Conservation (phyloP, 2,329 filamentous ascomycete species). For the Aspergillus vadensis region DNA sequence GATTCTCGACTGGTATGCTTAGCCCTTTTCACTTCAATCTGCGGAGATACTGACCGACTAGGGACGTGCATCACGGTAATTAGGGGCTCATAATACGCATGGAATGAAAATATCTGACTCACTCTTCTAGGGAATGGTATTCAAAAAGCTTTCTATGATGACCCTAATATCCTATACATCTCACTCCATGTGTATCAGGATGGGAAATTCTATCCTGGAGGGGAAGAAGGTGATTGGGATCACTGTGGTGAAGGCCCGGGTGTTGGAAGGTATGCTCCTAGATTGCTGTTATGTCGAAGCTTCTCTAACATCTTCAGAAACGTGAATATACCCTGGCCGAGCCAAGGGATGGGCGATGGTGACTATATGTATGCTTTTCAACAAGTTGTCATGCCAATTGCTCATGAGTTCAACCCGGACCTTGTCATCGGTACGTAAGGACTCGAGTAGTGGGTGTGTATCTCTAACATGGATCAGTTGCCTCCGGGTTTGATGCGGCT, state of each 20-base stretch:
- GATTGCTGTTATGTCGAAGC: neutral
- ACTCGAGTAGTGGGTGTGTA: neutral
- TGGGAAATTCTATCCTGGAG: slow-evolving; percentile 79
- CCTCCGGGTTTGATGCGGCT: slow-evolving; percentile 93
- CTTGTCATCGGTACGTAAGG: slow-evolving; percentile 70
- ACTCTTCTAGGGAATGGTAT: slow-evolving; percentile 75
- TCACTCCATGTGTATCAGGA: slow-evolving; percentile 87
- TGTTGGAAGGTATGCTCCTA: slow-evolving; percentile 52
- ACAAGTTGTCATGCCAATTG: slow-evolving; percentile 93
- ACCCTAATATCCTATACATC: slow-evolving; percentile 93
- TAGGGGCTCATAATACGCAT: neutral
- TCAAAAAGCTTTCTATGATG: slow-evolving; percentile 92
- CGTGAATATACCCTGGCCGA: slow-evolving; percentile 70
- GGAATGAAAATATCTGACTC: slow-evolving; percentile 15
- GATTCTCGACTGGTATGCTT: slow-evolving; percentile 86
- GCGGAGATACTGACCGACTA: slow-evolving; percentile 29
- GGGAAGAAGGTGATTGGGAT: slow-evolving; percentile 59
- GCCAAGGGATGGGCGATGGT: slow-evolving; percentile 82
- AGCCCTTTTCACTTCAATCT: neutral
- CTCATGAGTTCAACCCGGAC: slow-evolving; percentile 89
- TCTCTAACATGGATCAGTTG: slow-evolving; percentile 56
- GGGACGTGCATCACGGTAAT: slow-evolving; percentile 68
- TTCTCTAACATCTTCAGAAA: slow-evolving; percentile 48
- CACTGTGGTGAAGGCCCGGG: slow-evolving; percentile 62
- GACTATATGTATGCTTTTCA: slow-evolving; percentile 98